These are phyloP conservation scores for Epithele typhae DNA, from an alignment of 768 basidiomycete genomes.

Conservation along the genomic window DNA sequence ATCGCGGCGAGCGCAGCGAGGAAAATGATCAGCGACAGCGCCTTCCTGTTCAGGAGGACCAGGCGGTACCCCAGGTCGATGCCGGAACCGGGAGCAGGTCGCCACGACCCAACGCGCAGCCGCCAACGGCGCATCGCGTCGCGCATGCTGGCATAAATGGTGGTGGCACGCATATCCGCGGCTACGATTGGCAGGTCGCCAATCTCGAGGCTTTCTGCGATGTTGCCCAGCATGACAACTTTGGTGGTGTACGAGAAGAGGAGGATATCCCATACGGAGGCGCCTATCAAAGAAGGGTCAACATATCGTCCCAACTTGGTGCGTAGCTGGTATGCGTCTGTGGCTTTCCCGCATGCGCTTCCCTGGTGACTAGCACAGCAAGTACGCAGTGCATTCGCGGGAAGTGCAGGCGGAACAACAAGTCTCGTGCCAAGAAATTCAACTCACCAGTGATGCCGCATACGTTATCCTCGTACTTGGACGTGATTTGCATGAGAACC, in stretches of 20 bases:
- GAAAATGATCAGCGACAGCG: conserved; percentile 37
- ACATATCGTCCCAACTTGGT: too few relatives aligned
- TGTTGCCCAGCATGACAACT: conserved; percentile 81
- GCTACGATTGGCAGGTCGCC: conserved; percentile 85
- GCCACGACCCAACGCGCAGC: conserved; percentile 54
- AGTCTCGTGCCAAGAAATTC: not conserved
- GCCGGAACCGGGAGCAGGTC: conserved; percentile 55
- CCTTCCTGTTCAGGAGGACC: conserved; percentile 47
- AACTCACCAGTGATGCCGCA: conserved; percentile 51
- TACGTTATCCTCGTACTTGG: conserved; percentile 69
- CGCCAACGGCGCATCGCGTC: conserved; percentile 45
- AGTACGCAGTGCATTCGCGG: too few relatives aligned
- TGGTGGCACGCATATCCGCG: conserved; percentile 60
- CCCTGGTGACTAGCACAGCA: too few relatives aligned
- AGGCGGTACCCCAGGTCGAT: conserved; percentile 61
- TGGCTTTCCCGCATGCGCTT: too few relatives aligned
- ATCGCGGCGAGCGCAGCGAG: conserved; percentile 55
- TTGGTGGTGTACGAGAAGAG: conserved; percentile 89
- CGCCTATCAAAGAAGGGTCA: too few relatives aligned
- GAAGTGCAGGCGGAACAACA: not conserved
- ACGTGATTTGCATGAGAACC: conserved; percentile 53
- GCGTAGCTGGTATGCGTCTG: too few relatives aligned
- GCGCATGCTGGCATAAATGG: conserved; percentile 65
- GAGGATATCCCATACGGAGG: conserved; percentile 56
- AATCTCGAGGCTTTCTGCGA: conserved; percentile 70